These are phyloP conservation scores for Aspergillus incahuasiensis DNA, from an alignment of 495 filamentous ascomycete genomes.

Conservation along the genomic window DNA sequence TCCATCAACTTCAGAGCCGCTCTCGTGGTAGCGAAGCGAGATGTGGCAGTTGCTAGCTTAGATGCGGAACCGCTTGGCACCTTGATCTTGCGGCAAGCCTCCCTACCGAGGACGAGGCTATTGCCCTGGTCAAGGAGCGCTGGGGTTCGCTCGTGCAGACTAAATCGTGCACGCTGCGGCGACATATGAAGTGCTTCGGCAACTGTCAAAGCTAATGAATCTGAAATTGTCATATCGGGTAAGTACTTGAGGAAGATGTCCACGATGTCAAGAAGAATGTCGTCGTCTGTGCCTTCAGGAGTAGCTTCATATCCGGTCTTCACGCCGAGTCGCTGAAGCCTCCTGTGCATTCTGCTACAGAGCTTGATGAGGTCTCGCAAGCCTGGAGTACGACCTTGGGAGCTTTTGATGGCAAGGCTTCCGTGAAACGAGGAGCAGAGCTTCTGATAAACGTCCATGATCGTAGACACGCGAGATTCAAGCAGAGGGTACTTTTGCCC, in stretches of 20 bases:
- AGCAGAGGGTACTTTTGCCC: slow-evolving; percentile 63
- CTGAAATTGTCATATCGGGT: slow-evolving; percentile 58
- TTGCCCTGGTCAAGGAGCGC: slow-evolving; percentile 53
- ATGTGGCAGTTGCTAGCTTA: slow-evolving; percentile 32
- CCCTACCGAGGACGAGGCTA: slow-evolving; percentile 63
- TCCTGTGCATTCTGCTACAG: slow-evolving; percentile 66
- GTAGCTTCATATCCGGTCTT: slow-evolving; percentile 71
- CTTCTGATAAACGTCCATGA: slow-evolving; percentile 71
- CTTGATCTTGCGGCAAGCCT: slow-evolving; percentile 44
- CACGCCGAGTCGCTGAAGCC: slow-evolving; percentile 54
- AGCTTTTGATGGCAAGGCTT: slow-evolving; percentile 42
- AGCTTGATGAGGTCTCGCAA: slow-evolving; percentile 87
- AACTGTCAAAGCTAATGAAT: slow-evolving; percentile 59
- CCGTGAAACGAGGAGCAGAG: slow-evolving; percentile 53
- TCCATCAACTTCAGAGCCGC: slow-evolving; percentile 57
- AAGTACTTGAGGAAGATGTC: slow-evolving; percentile 84
- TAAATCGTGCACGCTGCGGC: slow-evolving; percentile 68
- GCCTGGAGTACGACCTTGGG: slow-evolving; percentile 49
- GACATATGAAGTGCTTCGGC: slow-evolving; percentile 83
- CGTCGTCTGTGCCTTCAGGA: slow-evolving; percentile 65
- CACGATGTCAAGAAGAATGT: slow-evolving; percentile 83
- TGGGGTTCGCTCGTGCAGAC: slow-evolving; percentile 63
- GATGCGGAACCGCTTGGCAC: slow-evolving; percentile 33
- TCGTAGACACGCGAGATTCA: slow-evolving; percentile 58
- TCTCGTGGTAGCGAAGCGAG: slow-evolving; percentile 43